phyloP scores from a whole-genome alignment of 1,284 basidiomycete species.

The Irpex lacteus region DNA sequence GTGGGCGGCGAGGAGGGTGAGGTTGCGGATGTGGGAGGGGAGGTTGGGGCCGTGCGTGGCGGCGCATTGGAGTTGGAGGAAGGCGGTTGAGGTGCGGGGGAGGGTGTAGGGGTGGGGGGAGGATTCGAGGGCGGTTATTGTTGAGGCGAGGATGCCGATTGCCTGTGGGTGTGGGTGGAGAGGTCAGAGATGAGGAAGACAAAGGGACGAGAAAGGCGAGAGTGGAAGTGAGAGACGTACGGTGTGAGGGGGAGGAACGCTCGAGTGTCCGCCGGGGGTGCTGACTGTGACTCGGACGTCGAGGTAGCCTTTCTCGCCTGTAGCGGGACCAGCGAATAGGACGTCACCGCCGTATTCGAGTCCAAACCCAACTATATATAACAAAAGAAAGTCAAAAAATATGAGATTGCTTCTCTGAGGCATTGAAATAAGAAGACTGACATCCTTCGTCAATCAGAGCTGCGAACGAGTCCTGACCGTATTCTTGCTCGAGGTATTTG shows the following conservation, averaged over 20 bases:
- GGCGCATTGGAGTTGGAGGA: slow-evolving; percentile 22
- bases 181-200: background rate
- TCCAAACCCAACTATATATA: slow-evolving; percentile 31
- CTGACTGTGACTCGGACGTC: slow-evolving; percentile 46
- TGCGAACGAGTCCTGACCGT: slow-evolving; percentile 52
- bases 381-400: background rate
- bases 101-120: slow-evolving; percentile 39
- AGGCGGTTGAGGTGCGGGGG: slow-evolving; percentile 21
- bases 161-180: slow-evolving; percentile 27
- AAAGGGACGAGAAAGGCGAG: background rate
- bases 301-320: slow-evolving; percentile 66
- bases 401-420: background rate
- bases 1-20: slow-evolving; percentile 11
- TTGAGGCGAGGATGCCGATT: slow-evolving; percentile 52
- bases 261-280: slow-evolving; percentile 66
- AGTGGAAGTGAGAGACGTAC: slow-evolving; percentile 31
- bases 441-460: slow-evolving; percentile 54
- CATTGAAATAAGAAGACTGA: slow-evolving; percentile 19
- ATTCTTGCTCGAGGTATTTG: slow-evolving; percentile 42
- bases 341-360: slow-evolving; percentile 31
- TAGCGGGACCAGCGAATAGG: slow-evolving; percentile 45
- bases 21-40: slow-evolving; percentile 16
- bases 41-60: slow-evolving; percentile 21
- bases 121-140: slow-evolving; percentile 49
- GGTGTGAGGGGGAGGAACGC: slow-evolving; percentile 58